These are phyloP conservation scores for Cyclospora cayetanensis DNA, from an alignment of 169 alveolate genomes.

Conservation along the genomic window DNA sequence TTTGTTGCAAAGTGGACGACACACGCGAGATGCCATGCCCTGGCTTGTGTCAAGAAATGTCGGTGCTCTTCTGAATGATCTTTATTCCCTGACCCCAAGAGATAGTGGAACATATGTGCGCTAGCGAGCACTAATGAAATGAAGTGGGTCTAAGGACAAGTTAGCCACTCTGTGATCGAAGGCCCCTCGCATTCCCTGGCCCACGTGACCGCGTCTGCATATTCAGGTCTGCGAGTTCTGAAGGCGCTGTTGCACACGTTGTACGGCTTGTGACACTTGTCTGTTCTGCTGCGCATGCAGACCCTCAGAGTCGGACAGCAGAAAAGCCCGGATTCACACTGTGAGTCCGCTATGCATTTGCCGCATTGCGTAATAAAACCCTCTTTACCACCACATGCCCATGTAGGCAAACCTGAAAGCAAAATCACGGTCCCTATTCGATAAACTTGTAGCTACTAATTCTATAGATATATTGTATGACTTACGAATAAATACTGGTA, in stretches of 20 bases:
- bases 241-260: constrained; percentile 51
- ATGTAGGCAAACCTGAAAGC: constrained; percentile 58
- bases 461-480: no score
- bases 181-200: constrained; percentile 65
- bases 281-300: constrained; percentile 50
- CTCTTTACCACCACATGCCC: constrained; percentile 62
- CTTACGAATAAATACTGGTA: no score
- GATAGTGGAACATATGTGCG: no score
- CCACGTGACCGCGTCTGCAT: constrained; percentile 57
- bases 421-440: no score
- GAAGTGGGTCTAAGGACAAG: neutral
- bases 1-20: no score
- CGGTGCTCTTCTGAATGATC: no score
- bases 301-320: constrained; percentile 65
- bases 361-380: constrained; percentile 50
- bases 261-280: constrained; percentile 58
- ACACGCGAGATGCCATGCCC: no score
- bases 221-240: constrained; percentile 66
- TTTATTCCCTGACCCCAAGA: no score
- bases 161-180: constrained; percentile 25
- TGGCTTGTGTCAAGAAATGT: no score
- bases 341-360: constrained; percentile 42
- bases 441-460: no score
- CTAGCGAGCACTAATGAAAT: no score
- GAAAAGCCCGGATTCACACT: constrained; percentile 28